These are phyloP conservation scores for Aspergillus eucalypticola DNA, from an alignment of 2,329 filamentous ascomycete species.

Conservation along the genomic window DNA sequence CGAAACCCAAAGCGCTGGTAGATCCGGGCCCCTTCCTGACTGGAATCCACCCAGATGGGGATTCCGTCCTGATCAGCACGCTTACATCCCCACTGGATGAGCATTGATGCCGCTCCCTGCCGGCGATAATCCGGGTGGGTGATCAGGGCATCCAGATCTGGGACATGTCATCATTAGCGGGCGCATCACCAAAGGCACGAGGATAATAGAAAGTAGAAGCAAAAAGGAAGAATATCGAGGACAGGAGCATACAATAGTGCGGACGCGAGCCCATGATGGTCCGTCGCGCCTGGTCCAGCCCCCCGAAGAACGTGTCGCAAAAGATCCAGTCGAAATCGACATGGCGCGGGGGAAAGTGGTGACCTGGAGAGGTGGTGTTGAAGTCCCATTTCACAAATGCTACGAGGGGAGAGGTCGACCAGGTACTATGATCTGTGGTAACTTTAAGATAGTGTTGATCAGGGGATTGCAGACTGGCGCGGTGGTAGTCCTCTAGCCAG, in stretches of 20 bases:
- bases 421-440: neutral
- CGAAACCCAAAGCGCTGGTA: slow-evolving; percentile 10
- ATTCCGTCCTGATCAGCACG: slow-evolving; percentile 7
- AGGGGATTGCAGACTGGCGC: neutral
- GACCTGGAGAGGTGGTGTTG: neutral
- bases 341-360: neutral
- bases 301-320: slow-evolving; percentile 2
- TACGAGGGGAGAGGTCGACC: neutral
- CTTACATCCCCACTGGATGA: slow-evolving; percentile 17
- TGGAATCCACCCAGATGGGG: slow-evolving; percentile 9
- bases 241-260: neutral
- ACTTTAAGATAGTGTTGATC: neutral
- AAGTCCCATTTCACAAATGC: slow-evolving; percentile 2
- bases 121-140: slow-evolving; percentile 23
- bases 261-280: neutral
- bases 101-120: slow-evolving; percentile 15
- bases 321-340: neutral
- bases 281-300: neutral
- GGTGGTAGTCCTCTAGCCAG: neutral
- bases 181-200: neutral
- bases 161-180: neutral
- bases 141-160: slow-evolving; percentile 3
- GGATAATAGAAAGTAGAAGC: too few relatives aligned
- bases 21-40: neutral
- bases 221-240: neutral